Evolutionary conservation across 306 rosid genomes (phyloP).

Genomic region (Biancaea sappan): DNA sequence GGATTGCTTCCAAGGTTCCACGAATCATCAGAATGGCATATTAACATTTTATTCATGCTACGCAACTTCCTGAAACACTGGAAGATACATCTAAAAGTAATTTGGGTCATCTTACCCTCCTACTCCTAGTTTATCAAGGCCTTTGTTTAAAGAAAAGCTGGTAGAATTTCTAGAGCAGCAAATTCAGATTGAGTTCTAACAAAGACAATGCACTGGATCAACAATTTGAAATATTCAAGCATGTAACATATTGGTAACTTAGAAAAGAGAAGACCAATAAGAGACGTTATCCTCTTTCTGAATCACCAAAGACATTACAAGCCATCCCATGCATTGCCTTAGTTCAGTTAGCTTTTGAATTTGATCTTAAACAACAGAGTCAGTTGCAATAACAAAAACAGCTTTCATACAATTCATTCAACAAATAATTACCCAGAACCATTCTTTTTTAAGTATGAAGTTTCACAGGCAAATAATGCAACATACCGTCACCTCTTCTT

Average conservation of each 20-base stretch:
- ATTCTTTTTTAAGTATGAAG: neutral
- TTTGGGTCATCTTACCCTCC: neutral
- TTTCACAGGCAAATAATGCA: slow-evolving; percentile 33
- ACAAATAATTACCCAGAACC: slow-evolving; percentile 22
- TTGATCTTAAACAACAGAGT: slow-evolving; percentile 25
- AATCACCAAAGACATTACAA: slow-evolving; percentile 7
- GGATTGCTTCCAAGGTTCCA: slow-evolving; percentile 5
- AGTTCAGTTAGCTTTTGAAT: slow-evolving; percentile 12
- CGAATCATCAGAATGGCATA: slow-evolving; percentile 30
- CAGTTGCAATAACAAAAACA: slow-evolving; percentile 13
- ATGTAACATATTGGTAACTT: slow-evolving; percentile 5
- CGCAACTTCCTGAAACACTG: slow-evolving; percentile 39
- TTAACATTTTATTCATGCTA: slow-evolving; percentile 25
- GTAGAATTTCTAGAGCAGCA: neutral
- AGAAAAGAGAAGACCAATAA: neutral
- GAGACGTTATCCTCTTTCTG: slow-evolving; percentile 10
- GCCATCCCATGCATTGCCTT: slow-evolving; percentile 12
- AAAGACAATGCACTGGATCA: neutral
- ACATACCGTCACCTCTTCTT: slow-evolving; percentile 40
- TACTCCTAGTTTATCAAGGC: neutral
- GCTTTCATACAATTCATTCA: slow-evolving; percentile 20
- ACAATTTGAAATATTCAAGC: slow-evolving; percentile 6
- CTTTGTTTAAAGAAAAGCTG: slow-evolving; percentile 2
- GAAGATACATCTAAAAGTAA: slow-evolving; percentile 33
- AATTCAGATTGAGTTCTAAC: slow-evolving; percentile 18